Base-by-base conservation (phyloP, 1,284 basidiomycete genomes). In the Neolentinus lepideus region DNA sequence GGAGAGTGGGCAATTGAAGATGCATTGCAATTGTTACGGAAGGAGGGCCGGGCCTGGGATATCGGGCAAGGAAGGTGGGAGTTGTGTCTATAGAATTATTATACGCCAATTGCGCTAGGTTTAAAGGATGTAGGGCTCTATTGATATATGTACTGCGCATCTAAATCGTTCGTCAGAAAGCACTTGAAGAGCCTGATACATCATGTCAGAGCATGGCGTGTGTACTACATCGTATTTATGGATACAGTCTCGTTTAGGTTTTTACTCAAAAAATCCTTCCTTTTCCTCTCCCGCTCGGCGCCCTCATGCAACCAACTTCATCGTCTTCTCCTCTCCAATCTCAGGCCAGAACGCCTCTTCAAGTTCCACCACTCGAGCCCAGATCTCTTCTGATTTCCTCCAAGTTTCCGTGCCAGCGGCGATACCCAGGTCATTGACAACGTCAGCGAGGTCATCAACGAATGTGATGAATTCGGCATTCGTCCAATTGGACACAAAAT, bases 401-500 rank as follows among this genome's bases (percentile, higher is more conserved):
- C 75, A 81, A 0, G 66, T 60, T 9, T 74, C 66, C 0, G 71
- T 69, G 0, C 71, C 75, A 10, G 71, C 69, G 12, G 67, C 54
- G 14, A 81, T 70, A 2, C 67, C 67, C 26, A 81, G 69, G 52
- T 70, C 71, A 60, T 89, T 75, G 2, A 88, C 79, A 9, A 88
- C 66, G 26, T 69, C 66, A 0, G 71, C 75, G 21, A 88, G 72
- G 0, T 75, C 72, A 12, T 79, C 63, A 6, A 90, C 86, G 61
- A 90, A 90, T 2, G 64, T 63, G 14, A 72, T 71, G 63, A 89
- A 90, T 56, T 83, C 84, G 0, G 72, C 66, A 54, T 74, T 78
- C 16, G 83, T 86, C 88, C 88, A 91, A 64, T 81, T 87, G 19
- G 73, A 67, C n/a, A 80, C 77, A 35, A 89, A 78, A 19, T 74